A percentile compares a stretch with the other conserved stretches of the same genome.
phyloP scores from a whole-genome alignment of 2,329 filamentous ascomycete genomes.

The Fusarium liriodendri region DNA sequence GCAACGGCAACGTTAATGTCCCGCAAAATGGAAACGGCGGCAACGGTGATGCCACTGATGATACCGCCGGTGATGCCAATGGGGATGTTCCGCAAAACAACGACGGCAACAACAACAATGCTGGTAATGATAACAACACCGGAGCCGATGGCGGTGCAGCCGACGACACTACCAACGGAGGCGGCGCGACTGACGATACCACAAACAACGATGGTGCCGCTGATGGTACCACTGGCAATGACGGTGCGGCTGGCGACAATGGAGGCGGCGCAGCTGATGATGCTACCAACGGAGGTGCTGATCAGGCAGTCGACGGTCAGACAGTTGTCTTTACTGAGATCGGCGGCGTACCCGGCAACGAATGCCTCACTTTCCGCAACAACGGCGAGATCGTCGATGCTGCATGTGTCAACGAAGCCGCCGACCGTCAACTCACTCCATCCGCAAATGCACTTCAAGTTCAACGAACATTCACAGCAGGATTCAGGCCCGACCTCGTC shows the following conservation, averaged over 20 bases:
- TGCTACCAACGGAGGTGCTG: background rate
- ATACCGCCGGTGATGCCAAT: background rate
- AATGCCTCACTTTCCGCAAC: constrained; percentile 32
- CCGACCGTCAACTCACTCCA: constrained; percentile 27
- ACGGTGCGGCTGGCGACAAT: background rate
- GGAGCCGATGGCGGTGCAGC: background rate
- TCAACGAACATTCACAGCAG: constrained; percentile 28
- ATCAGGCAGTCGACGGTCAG: constrained; percentile 8
- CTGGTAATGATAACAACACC: background rate
- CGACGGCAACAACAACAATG: background rate
- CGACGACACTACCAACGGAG: background rate
- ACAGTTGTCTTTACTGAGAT: constrained; percentile 26
- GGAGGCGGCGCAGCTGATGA: background rate
- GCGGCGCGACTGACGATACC: background rate
- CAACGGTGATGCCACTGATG: background rate
- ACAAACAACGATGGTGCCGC: background rate
- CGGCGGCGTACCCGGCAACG: constrained; percentile 27
- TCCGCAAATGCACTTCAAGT: constrained; percentile 17
- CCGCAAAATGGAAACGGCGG: background rate
- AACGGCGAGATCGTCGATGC: constrained; percentile 35
- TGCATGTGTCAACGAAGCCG: constrained; percentile 25
- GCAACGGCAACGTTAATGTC: background rate
- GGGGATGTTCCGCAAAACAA: background rate
- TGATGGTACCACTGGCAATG: background rate
- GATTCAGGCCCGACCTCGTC: constrained; percentile 26